Evolutionary conservation across 2,329 filamentous ascomycete species (phyloP), one percentile per base, ranked within the genome.

Genomic region (Fusarium sororula): DNA sequence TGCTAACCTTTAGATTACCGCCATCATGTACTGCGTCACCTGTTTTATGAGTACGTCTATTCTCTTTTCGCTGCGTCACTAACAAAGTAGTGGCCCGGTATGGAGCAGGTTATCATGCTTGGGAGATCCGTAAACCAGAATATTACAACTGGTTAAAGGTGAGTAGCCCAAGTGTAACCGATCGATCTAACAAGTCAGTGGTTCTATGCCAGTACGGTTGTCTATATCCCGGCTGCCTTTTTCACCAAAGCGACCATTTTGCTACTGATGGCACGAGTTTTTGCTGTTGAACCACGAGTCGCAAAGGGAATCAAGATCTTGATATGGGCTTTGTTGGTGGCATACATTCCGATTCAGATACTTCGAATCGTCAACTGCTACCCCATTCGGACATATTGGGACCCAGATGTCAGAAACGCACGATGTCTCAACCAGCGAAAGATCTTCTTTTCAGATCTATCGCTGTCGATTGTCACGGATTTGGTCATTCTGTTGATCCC

Each of bases 301-400:
- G 58, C 73, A 12, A 74, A 61, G 4, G 70, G 38, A 24, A 74
- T 77, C 22, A 57, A 50, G 17, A 53, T 74, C 32, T 77, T 77
- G 20, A 72, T 73, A 14, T 68, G 72, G 72, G 61, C 58, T 41
- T 39, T 77, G 2, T n/a, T 76, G 7, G 22, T 70, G 28, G 68
- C 63, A 15, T 77, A 73, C 30, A 5, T 70, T n/a, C 73, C 73
- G 20, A 63, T 77, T 2, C 60, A 70, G 2, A 39, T 85, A 38
- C 77, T 86, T 42, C 85, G 86, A 60, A 82, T 84, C 42, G 78
- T 82, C 48, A 81, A 83, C 30, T 87, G 84, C 70, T 73, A 75
- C 38, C 85, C 85, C 5, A 83, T 86, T 30, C 61, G 75, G 11
- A 81, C 79, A 5, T 85, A 84, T 60, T 86, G 85, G 85, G 67